phyloP scores from a whole-genome alignment of 2,329 filamentous ascomycete genomes.

The Cladosporium sp. region DNA sequence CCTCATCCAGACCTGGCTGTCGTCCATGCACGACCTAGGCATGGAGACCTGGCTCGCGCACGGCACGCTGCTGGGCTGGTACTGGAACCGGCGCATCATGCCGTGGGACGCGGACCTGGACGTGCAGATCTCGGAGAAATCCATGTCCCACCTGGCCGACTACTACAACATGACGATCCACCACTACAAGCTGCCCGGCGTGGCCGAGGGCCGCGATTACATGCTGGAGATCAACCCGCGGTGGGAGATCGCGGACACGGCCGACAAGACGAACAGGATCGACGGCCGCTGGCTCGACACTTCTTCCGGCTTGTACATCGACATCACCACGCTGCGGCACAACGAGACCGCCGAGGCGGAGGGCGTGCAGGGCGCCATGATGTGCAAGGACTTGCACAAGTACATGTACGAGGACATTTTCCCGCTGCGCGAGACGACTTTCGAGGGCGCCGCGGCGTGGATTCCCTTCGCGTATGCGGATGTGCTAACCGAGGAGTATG shows the following conservation, averaged over 20 bases:
- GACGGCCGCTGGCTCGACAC: slow-evolving; percentile 61
- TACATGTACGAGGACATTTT: slow-evolving; percentile 54
- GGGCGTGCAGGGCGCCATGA: slow-evolving; percentile 42
- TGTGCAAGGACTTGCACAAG: slow-evolving; percentile 55
- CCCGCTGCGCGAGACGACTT: slow-evolving; percentile 51
- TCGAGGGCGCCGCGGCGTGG: slow-evolving; percentile 51
- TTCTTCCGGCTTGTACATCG: slow-evolving; percentile 56
- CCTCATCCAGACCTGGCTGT: slow-evolving; percentile 53
- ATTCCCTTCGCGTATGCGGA: slow-evolving; percentile 55
- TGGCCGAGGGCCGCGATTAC: slow-evolving; percentile 37
- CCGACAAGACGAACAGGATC: slow-evolving; percentile 52
- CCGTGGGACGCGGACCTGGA: slow-evolving; percentile 61
- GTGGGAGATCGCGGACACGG: slow-evolving; percentile 41
- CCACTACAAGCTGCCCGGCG: slow-evolving; percentile 29
- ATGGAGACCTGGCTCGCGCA: slow-evolving; percentile 63
- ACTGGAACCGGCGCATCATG: slow-evolving; percentile 59
- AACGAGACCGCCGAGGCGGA: slow-evolving; percentile 37
- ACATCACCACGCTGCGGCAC: slow-evolving; percentile 54
- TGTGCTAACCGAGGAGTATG: slow-evolving; percentile 54
- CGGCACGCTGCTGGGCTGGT: slow-evolving; percentile 58
- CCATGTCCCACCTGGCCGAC: slow-evolving; percentile 52
- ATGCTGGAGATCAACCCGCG: slow-evolving; percentile 58
- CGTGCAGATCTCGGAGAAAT: slow-evolving; percentile 53
- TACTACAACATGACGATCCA: slow-evolving; percentile 63
- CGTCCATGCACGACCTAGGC: slow-evolving; percentile 51